These are phyloP conservation scores for Claviceps sp. DNA, from an alignment of 2,329 filamentous ascomycete genomes.

Conservation along the genomic window DNA sequence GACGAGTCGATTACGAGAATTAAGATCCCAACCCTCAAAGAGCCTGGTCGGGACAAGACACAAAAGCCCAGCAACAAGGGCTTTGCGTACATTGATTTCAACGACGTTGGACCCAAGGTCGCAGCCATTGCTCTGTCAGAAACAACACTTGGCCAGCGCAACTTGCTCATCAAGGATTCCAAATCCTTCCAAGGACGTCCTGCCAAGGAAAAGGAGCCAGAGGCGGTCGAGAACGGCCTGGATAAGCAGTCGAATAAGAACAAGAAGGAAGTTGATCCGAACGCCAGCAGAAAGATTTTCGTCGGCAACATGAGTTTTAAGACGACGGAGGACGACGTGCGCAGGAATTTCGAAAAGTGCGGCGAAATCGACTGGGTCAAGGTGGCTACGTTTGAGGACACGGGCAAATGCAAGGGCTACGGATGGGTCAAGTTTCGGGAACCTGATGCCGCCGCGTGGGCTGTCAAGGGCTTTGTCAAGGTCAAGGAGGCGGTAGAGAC, in stretches of 20 bases:
- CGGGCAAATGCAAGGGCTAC: constrained; percentile 95
- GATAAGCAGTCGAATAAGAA: constrained; percentile 22
- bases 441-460: constrained; percentile 53
- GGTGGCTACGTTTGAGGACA: constrained; percentile 90
- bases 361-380: constrained; percentile 73
- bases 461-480: constrained; percentile 67
- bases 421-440: constrained; percentile 89
- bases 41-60: constrained; percentile 21
- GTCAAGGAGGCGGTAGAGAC: constrained; percentile 52
- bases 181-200: constrained; percentile 86
- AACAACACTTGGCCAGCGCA: constrained; percentile 59
- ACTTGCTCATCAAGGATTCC: constrained; percentile 84
- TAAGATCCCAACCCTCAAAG: constrained; percentile 58
- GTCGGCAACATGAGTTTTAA: constrained; percentile 82
- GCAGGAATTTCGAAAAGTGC: constrained; percentile 72
- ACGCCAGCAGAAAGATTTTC: constrained; percentile 72
- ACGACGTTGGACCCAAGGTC: constrained; percentile 52
- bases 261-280: constrained; percentile 24
- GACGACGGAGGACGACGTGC: constrained; percentile 66
- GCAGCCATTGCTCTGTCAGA: constrained; percentile 82
- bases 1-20: constrained; percentile 69
- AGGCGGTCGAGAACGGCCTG: constrained; percentile 13
- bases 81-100: constrained; percentile 93
- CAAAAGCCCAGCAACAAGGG: constrained; percentile 57
- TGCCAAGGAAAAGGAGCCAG: constrained; percentile 39